These are phyloP conservation scores for Solanum pimpinellifolium DNA, from an alignment of 257 asterid species.

Conservation along the genomic window DNA sequence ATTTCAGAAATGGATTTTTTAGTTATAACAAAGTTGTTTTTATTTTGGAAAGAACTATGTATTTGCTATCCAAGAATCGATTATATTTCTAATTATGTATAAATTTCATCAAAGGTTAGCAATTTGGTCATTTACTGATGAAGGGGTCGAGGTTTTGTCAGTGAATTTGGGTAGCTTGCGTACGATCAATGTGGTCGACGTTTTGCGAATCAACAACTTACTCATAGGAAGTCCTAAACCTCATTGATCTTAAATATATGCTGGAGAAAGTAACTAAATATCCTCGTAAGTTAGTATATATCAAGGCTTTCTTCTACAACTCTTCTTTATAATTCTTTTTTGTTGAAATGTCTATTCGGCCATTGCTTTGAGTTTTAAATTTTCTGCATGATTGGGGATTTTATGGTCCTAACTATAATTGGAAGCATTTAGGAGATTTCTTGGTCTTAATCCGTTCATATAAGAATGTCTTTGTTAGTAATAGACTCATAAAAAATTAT, in stretches of 20 bases:
- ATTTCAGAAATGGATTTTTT: not conserved
- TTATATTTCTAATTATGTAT: too few species aligned
- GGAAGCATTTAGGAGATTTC: not conserved
- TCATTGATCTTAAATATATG: too few species aligned
- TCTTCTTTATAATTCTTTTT: not conserved
- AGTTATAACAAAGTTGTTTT: not conserved
- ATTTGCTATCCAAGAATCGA: not conserved
- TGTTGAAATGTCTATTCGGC: not conserved
- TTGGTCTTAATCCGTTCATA: not conserved
- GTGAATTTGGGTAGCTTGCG: too few species aligned
- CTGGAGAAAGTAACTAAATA: too few species aligned
- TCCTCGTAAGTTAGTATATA: too few species aligned
- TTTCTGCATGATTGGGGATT: not conserved
- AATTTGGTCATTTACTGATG: too few species aligned
- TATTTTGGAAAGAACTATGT: not conserved
- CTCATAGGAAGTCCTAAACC: too few species aligned
- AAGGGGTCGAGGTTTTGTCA: too few species aligned
- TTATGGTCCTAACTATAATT: not conserved
- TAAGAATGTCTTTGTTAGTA: not conserved
- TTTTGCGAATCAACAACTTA: too few species aligned
- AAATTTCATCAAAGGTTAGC: too few species aligned
- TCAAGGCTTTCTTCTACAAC: too few species aligned
- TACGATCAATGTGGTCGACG: too few species aligned
- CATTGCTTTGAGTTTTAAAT: not conserved
- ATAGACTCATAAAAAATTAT: not conserved